These are phyloP conservation scores for Penicillium sp. DNA, from an alignment of 2,329 filamentous ascomycete genomes.

Conservation along the genomic window DNA sequence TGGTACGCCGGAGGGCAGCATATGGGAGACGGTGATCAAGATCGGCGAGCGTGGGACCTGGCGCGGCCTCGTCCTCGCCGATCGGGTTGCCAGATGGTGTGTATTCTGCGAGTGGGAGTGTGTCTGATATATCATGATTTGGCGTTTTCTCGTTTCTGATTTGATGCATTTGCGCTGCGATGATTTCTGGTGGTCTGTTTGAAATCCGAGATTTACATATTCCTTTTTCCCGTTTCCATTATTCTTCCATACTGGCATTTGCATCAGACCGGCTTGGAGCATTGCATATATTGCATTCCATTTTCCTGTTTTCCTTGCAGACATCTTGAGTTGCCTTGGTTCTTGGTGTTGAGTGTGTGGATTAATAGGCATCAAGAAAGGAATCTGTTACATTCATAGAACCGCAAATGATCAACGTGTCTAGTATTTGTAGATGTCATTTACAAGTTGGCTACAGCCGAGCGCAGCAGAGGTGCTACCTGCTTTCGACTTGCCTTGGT, in stretches of 20 bases:
- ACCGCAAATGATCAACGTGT: background rate
- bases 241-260: conserved; percentile 21
- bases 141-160: conserved; percentile 3
- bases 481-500: conserved; percentile 57
- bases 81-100: conserved; percentile 61
- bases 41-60: conserved; percentile 59
- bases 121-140: conserved; percentile 34
- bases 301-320: conserved; percentile 4
- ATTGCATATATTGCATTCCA: conserved; percentile 19
- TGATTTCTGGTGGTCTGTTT: conserved; percentile 1
- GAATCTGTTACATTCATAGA: too few relatives aligned
- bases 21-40: conserved; percentile 63
- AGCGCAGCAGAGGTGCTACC: conserved; percentile 55
- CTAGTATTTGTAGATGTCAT: background rate
- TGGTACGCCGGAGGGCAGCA: conserved; percentile 47
- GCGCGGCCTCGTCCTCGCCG: conserved; percentile 59
- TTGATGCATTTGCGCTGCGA: conserved; percentile 3
- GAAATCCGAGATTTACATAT: background rate
- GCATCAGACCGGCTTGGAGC: conserved; percentile 22
- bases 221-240: background rate
- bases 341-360: conserved; percentile 10
- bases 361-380: conserved; percentile 5
- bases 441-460: conserved; percentile 34
- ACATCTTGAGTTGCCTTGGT: background rate
- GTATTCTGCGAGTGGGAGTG: conserved; percentile 65